Evolutionary conservation across 345 rosid genomes (phyloP).

Genomic region (Aquilaria yunnanensis): DNA sequence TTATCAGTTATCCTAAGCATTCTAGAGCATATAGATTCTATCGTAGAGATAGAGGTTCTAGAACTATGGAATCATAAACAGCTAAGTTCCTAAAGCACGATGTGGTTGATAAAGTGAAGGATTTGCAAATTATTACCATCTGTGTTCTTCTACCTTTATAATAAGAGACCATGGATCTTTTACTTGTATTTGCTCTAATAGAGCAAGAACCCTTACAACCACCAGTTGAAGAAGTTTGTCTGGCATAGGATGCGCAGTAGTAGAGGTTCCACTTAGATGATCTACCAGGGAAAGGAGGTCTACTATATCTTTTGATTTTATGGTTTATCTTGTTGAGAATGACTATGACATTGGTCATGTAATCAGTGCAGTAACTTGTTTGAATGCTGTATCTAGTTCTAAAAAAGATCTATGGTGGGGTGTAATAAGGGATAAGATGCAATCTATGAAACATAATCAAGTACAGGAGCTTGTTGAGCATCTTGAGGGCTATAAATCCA

Average conservation of each 20-base stretch:
- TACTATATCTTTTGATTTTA: neutral
- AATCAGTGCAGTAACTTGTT: neutral
- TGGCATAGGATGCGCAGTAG: neutral
- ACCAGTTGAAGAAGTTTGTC: neutral
- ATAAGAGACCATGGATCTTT: neutral
- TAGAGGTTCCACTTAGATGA: neutral
- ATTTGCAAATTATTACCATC: neutral
- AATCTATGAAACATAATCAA: neutral
- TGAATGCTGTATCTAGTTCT: neutral
- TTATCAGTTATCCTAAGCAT: neutral
- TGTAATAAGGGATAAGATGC: neutral
- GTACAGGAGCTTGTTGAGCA: neutral
- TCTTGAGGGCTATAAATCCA: neutral
- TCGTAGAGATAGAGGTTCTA: neutral
- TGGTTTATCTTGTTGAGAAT: neutral
- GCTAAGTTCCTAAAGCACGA: neutral
- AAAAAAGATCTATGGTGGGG: neutral
- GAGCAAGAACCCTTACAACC: neutral
- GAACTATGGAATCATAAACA: neutral
- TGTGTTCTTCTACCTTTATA: neutral
- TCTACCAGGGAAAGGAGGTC: neutral
- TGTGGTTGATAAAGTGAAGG: neutral
- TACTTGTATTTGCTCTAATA: neutral
- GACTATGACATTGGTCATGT: neutral
- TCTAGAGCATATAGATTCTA: neutral